A percentile compares a stretch with the other conserved stretches of the same genome.
Conservation (phyloP, 2,329 filamentous ascomycete genomes). For the Gnomoniopsis smithogilvyi region DNA sequence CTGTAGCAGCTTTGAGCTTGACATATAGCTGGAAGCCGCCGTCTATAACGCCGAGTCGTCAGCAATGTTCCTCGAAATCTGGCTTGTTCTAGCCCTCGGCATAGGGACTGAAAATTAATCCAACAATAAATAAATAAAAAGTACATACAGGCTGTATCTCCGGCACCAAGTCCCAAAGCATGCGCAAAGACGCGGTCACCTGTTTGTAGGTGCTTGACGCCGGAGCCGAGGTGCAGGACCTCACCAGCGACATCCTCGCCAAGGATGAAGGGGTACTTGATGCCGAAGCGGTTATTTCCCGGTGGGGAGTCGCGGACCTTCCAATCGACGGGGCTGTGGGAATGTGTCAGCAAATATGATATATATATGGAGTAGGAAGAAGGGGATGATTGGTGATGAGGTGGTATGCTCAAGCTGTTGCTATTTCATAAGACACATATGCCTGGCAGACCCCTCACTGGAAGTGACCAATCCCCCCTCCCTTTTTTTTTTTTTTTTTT, state of each 20-base stretch:
- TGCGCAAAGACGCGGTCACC: constrained; percentile 31
- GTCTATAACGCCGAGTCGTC: not conserved
- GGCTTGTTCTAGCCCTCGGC: not conserved
- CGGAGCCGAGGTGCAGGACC: constrained; percentile 28
- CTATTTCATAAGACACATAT: too few relatives aligned
- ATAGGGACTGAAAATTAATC: not conserved
- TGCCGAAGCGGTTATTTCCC: constrained; percentile 22
- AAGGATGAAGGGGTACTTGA: constrained; percentile 30
- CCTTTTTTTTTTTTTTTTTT: too few relatives aligned
- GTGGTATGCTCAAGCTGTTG: too few relatives aligned
- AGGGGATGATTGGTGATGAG: not conserved
- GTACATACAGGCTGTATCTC: constrained; percentile 5
- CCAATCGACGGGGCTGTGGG: constrained; percentile 26
- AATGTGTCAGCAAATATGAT: constrained; percentile 18
- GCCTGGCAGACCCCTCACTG: too few relatives aligned
- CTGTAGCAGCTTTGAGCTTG: constrained; percentile 19
- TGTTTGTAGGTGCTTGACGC: constrained; percentile 24
- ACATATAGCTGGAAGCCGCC: constrained; percentile 26
- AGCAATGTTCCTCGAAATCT: too few relatives aligned
- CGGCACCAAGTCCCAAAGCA: constrained; percentile 20
- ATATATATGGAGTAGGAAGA: constrained; percentile 19
- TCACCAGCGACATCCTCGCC: constrained; percentile 31
- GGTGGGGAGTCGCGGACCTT: constrained; percentile 25
- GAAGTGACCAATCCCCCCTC: too few relatives aligned
- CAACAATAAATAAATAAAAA: too few relatives aligned